Base-by-base conservation (phyloP, 345 rosid species). In the Ricinus communis region DNA sequence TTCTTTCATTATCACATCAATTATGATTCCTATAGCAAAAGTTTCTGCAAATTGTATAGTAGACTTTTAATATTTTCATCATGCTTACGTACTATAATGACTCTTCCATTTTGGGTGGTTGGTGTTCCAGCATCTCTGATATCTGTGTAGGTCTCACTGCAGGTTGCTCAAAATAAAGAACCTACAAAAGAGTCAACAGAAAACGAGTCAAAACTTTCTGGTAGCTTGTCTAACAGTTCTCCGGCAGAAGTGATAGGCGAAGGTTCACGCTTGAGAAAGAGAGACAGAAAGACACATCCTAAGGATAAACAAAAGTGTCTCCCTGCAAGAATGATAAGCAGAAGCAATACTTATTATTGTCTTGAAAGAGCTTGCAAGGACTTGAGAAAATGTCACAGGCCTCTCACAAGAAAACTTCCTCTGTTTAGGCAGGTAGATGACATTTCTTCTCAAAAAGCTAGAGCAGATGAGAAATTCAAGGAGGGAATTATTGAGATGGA, bases 331-430 rank as follows among this genome's bases (percentile, higher is more conserved):
- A 69, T 38, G 21, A 21, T 49, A 19, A 65, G 31, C n/a, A 66
- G 68, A 66, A 61, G 68, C 73, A 38, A 61, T 28, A 66, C 63
- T 59, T n/a, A n/a, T n/a, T n/a, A n/a, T n/a, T 16, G 19, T 58
- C 60, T 21, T 38, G 58, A 76, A 47, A 47, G 62, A 61, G 67
- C 62, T 63, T 64, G 68, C 36, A 71, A 66, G 60, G 72, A 60
- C 30, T 28, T 58, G 2, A 49, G 70, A 66, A 77, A 69, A 57
- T 54, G 30, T 18, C 27, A 56, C 50, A 61, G 27, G 51, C 56
- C 70, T 68, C 25, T 52, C 54, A 36, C 2, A n/a, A 45, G 58
- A 40, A 9, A 57, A 7, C 63, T 53, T 68, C 79, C 63, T 53
- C 50, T 12, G 12, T 74, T 45, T 46, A 68, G 67, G 38, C 43